Evolutionary conservation across 306 rosid genomes (phyloP), one percentile per base, ranked within the genome.

Genomic region (Oxytropis ochrocephala): DNA sequence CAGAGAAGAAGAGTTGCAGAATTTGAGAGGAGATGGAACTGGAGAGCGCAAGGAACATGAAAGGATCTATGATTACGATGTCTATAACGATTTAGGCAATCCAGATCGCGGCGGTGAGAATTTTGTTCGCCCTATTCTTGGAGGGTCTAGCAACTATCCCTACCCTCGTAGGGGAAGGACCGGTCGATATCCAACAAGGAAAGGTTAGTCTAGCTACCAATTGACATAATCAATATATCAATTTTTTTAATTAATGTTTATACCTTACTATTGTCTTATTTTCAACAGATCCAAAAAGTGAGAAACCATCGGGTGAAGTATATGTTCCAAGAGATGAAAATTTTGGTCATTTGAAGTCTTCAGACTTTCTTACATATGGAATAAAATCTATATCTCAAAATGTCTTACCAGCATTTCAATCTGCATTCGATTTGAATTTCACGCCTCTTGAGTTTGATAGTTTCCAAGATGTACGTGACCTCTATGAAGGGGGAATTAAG

Each of bases 81-180:
- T 62, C 27, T 92, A 92, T 50, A 89, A 92, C 46, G 95, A 92
- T 33, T 69, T 92, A 63, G 96, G 87, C 1, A 69, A 75, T 59
- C 92, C 95, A 1, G 90, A 87, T 58, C 7, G 1, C 0, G 62
- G 1, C 0, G 62, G 54, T 4, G n/a, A 66, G 0, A 18, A 61
- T 4, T 35, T 46, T 6, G 78, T 7, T 12, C 95, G 97, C 3
- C 96, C 92, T 0, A 11, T 79, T 73, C 86, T 92, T 0, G 97
- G 97, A 75, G 97, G 96, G n/a, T 82, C 93, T 43, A 4, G 11
- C 38, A 48, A 71, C 6, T 48, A 79, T 67, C 97, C 97, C 65
- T 92, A 92, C 51, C 97, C 97, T 54, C 92, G 97, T 0, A 65
- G 97, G 56, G 97, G 96, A 79, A 92, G 95, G 78, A 92, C 97